A percentile compares a stretch with the other conserved stretches of the same genome.
These are phyloP conservation scores for Spencermartinsiella ligniputridi DNA, from an alignment of 1,139 yeast species.

Conservation along the genomic window DNA sequence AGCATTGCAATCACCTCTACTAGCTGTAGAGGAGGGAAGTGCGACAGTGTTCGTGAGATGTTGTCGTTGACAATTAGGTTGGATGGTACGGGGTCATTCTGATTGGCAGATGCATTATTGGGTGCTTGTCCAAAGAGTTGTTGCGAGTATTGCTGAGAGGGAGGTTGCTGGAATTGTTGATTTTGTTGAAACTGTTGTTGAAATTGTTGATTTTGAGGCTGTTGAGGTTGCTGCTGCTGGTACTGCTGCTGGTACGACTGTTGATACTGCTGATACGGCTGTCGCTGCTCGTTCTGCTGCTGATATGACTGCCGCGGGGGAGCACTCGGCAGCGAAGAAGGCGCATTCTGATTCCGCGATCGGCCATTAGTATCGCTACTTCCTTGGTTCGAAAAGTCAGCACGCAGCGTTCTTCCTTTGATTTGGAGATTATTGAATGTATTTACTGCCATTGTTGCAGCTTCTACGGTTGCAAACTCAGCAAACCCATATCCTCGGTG, in stretches of 20 bases:
- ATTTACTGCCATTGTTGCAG: conserved; percentile 86
- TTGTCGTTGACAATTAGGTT: conserved; percentile 56
- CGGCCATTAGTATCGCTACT: not conserved
- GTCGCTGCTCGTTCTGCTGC: not conserved
- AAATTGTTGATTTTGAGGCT: conserved; percentile 10
- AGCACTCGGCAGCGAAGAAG: conserved; percentile 56
- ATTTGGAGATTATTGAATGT: conserved; percentile 73
- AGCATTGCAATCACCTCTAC: conserved; percentile 56
- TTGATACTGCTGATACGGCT: conserved; percentile 1
- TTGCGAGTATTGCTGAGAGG: conserved; percentile 4
- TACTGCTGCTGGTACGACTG: conserved; percentile 12
- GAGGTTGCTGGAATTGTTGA: conserved; percentile 14
- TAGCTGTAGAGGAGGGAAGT: conserved; percentile 55
- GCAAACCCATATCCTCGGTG: conserved; percentile 89
- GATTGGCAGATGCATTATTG: conserved; percentile 6
- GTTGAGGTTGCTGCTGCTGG: conserved; percentile 18
- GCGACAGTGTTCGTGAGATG: conserved; percentile 54
- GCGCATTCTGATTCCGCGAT: conserved; percentile 45
- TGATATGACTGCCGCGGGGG: not conserved
- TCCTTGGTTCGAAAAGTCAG: conserved; percentile 48
- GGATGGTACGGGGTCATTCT: conserved; percentile 39
- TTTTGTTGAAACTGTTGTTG: conserved; percentile 18
- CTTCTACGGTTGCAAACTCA: conserved; percentile 63
- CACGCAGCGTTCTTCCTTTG: conserved; percentile 66
- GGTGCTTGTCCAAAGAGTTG: not conserved